Evolutionary conservation across 2,329 filamentous ascomycete species (phyloP), one percentile per base, ranked within the genome.

Genomic region (Dothistroma pini): DNA sequence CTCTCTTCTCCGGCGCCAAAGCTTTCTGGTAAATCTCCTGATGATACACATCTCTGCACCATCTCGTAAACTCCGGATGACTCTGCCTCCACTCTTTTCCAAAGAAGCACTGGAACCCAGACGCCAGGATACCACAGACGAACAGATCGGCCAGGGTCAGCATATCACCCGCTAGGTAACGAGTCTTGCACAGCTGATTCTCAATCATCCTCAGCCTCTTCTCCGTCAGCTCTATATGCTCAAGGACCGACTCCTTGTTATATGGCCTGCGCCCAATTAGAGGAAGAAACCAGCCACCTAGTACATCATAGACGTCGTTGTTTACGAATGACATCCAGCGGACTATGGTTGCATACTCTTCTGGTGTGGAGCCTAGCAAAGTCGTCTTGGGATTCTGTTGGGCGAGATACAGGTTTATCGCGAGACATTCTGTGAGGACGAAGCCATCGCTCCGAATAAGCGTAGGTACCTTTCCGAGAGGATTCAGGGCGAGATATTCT

Each of bases 131-230:
- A 9, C 48, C 48, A 51, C 48, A 51, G 3, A 51, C 48, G 21
- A 51, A 51, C 29, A 51, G 48, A 51, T 51, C 48, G 10, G 48
- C 48, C 19, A 51, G 48, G 12, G 48, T 29, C 29, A 51, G 16
- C 48, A 29, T 29, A 16, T 51, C 48, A 4, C 48, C 48, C 11
- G 48, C 21, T 3, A 51, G 21, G 16, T 51, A 51, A 11, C 48
- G 48, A 51, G 12, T 51, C 22, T 51, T 31, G 4, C 12, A 11
- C 48, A 51, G 14, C 22, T 31, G 48, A 31, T 51, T 51, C 21
- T 51, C 48, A n/a, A 51, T 51, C 48, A 51, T 51, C 22, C 48
- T 11, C 48, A 51, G 10, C 48, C 48, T 25, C 21, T 51, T 51
- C 16, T 51, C 48, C 4, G 29, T 31, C 48, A 51, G 10, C 2